Conservation (phyloP, 1,139 yeast species). For the Candida sanyaensis region DNA sequence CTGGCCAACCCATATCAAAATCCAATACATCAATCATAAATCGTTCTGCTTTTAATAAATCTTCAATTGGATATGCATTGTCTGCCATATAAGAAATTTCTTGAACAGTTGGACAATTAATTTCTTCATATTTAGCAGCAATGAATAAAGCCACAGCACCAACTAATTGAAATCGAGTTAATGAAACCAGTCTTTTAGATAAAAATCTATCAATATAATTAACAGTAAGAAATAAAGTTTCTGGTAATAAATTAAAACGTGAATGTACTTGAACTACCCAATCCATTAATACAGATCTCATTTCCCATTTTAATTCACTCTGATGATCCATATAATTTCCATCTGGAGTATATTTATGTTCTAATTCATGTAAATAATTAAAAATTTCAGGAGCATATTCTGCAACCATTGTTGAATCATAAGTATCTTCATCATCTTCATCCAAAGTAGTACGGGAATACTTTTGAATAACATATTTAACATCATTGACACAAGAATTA, state of each 20-base stretch:
- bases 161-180: slow-evolving; percentile 85
- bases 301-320: slow-evolving; percentile 87
- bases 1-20: slow-evolving; percentile 97
- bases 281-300: slow-evolving; percentile 83
- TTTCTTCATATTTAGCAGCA: slow-evolving; percentile 96
- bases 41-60: slow-evolving; percentile 86
- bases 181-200: slow-evolving; percentile 69
- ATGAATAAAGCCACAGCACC: slow-evolving; percentile 94
- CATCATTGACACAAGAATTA: slow-evolving; percentile 45
- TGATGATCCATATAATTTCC: slow-evolving; percentile 83
- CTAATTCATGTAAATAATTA: slow-evolving; percentile 78
- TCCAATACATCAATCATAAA: slow-evolving; percentile 90
- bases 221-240: slow-evolving; percentile 82
- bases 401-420: slow-evolving; percentile 91
- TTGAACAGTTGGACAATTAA: slow-evolving; percentile 90
- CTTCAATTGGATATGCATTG: slow-evolving; percentile 79
- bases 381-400: slow-evolving; percentile 94
- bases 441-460: slow-evolving; percentile 58
- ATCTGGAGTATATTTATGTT: slow-evolving; percentile 73
- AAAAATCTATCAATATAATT: slow-evolving; percentile 91
- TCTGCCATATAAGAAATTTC: slow-evolving; percentile 97
- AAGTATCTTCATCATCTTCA: slow-evolving; percentile 86
- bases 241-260: slow-evolving; percentile 86
- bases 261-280: slow-evolving; percentile 96
- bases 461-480: slow-evolving; percentile 50